Evolutionary conservation across 1,284 basidiomycete genomes (phyloP).

Genomic region (Anthracocystis panici-leucophaei): DNA sequence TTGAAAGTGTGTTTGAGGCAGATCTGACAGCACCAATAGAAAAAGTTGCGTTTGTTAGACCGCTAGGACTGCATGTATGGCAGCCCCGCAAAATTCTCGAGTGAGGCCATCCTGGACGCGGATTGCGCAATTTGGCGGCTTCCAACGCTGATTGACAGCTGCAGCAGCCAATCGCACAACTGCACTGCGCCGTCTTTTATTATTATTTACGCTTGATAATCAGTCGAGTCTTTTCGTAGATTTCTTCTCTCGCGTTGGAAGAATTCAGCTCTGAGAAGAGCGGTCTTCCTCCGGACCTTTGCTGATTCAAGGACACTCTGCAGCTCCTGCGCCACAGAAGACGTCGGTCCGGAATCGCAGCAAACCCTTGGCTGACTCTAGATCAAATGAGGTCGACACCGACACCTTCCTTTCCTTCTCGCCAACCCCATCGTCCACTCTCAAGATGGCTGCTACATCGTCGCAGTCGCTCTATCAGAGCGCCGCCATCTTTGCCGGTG

Average conservation of each 20-base stretch:
- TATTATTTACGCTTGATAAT: neutral
- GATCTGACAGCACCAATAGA: neutral
- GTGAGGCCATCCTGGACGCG: neutral
- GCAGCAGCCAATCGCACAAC: constrained; percentile 3
- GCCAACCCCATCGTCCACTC: constrained; percentile 18
- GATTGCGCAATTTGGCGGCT: constrained; percentile 7
- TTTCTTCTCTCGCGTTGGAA: constrained; percentile 11
- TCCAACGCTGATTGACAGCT: neutral
- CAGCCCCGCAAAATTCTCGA: neutral
- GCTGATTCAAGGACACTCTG: neutral
- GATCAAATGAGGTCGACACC: neutral
- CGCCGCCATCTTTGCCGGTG: constrained; percentile 65
- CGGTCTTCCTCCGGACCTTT: constrained; percentile 3
- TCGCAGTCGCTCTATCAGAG: constrained; percentile 56
- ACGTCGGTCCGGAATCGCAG: neutral
- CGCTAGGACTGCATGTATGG: neutral
- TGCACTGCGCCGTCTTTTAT: neutral
- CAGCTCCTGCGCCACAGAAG: neutral
- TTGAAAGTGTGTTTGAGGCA: neutral
- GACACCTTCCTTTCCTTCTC: constrained; percentile 8
- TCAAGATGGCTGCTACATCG: constrained; percentile 48
- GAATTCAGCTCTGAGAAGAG: neutral
- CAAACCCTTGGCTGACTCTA: too few relatives aligned
- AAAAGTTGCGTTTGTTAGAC: neutral
- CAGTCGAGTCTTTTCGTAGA: neutral